Evolutionary conservation across 768 basidiomycete genomes (phyloP), one percentile per base, ranked within the genome.

Genomic region (Russula griseocarnosa): DNA sequence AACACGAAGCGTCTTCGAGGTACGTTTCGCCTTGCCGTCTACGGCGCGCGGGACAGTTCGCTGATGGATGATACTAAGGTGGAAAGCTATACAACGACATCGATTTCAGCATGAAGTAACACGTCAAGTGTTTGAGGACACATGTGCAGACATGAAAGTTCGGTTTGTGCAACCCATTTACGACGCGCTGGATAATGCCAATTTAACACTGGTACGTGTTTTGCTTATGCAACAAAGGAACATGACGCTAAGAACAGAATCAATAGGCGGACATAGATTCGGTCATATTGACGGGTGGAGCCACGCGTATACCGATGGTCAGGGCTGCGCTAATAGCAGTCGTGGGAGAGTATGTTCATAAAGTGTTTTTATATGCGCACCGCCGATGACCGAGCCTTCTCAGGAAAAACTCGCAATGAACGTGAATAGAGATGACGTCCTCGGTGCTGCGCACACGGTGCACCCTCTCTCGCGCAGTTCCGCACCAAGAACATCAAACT

Each of bases 371-470:
- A 8, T 30, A 10, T 53, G n/a, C 53, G 24, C 22, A 11, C 5
- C 16, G 66, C 61, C 56, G 63, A 54, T 24, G 51, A 24, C 52
- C 28, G 28, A 40, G 8, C 16, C 30, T 62, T 18, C 44, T 6
- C 57, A 89, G 86, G 83, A 87, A 58, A 92, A 91, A 75, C 88
- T 98, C 62, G 92, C 96, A 6, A 81, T 88, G 71, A 98, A 98
- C 69, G 92, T 99, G 65, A 98, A 99, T 73, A 88, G 96, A 0
- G 97, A 98, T 72, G 97, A 99, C 28, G 96, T 98, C 22, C 83
- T 99, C 50, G 94, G 88, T 49, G 94, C 96, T 26, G 96, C 91
- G 1, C 86, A 55, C 86, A 96, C 66, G 97, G 95, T 18, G 96
- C 97, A 81, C 85, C 26, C 81, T 95, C 30, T 93, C 89, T 68